Percentiles rank a stretch among this genome's conserved stretches.
Conservation (phyloP, 495 filamentous ascomycete species). For the Aspergillus sparsus region DNA sequence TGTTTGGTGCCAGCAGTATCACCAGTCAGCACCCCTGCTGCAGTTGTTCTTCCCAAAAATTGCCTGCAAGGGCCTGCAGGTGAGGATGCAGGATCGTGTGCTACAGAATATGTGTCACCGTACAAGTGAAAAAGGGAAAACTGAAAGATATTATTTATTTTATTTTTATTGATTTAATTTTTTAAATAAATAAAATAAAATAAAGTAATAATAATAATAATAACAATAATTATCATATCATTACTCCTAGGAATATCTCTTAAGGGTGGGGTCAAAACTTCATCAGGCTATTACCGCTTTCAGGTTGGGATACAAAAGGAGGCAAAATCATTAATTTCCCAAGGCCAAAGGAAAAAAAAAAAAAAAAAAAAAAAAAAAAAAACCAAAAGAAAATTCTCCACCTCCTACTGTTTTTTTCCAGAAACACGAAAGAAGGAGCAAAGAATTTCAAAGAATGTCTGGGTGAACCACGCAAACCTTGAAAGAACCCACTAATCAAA, state of each 20-base stretch:
- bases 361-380: constrained; percentile 13
- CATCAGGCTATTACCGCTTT: constrained; percentile 8
- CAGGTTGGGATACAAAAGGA: constrained; percentile 4
- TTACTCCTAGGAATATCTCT: too few species aligned
- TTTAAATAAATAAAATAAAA: too few species aligned
- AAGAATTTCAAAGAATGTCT: constrained; percentile 24
- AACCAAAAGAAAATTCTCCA: constrained; percentile 14
- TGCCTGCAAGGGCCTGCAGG: constrained; percentile 23
- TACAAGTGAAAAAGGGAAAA: neutral
- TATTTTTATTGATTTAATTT: too few species aligned
- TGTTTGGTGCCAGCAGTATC: constrained; percentile 11
- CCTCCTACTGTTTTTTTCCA: neutral
- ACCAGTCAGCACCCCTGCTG: constrained; percentile 15
- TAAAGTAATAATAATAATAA: too few species aligned
- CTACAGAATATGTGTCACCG: constrained; percentile 21
- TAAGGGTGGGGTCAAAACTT: neutral
- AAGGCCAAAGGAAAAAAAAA: neutral
- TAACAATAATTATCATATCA: too few species aligned
- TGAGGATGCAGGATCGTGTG: constrained; percentile 14
- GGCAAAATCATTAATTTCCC: neutral
- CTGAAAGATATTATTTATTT: neutral
- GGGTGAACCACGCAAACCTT: constrained; percentile 14
- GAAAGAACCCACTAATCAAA: constrained; percentile 19
- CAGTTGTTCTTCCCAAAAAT: constrained; percentile 13
- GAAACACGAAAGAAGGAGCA: constrained; percentile 23